phyloP scores from a whole-genome alignment of 495 filamentous ascomycete genomes.

The Pyrenula aspistea region DNA sequence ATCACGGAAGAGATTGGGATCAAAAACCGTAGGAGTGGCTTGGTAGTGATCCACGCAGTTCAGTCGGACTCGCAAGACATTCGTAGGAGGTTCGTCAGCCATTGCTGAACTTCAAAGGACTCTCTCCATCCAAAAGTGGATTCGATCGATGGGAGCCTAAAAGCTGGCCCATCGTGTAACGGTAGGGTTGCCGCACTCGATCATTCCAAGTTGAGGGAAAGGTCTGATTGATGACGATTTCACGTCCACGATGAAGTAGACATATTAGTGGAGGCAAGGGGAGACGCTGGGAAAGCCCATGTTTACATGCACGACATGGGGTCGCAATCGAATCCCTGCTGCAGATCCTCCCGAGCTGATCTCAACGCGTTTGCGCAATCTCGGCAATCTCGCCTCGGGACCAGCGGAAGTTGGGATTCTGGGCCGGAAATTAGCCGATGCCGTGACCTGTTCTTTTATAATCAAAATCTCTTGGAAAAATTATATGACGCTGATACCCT shows the following conservation, averaged over 20 bases:
- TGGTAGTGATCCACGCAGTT: conserved; percentile 96
- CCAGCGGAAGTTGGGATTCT: too few relatives aligned
- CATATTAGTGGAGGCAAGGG: neutral
- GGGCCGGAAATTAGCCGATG: too few relatives aligned
- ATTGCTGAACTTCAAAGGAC: neutral
- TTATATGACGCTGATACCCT: too few relatives aligned
- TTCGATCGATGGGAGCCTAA: neutral
- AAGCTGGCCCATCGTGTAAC: neutral
- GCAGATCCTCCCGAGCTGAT: neutral
- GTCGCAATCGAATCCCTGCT: too few relatives aligned
- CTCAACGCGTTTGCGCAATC: too few relatives aligned
- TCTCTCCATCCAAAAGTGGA: neutral
- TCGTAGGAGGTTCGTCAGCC: conserved; percentile 26
- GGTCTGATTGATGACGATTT: too few relatives aligned
- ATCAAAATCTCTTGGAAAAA: too few relatives aligned
- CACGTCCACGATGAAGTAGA: too few relatives aligned
- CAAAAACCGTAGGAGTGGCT: conserved; percentile 60
- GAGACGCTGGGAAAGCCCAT: neutral
- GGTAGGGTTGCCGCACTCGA: neutral
- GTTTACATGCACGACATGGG: neutral
- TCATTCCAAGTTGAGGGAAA: too few relatives aligned
- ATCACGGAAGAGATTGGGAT: conserved; percentile 57
- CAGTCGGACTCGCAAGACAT: conserved; percentile 71
- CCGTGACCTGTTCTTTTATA: too few relatives aligned
- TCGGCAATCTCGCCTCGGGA: too few relatives aligned